These are phyloP conservation scores for Spirogloea muscicola DNA, from an alignment of 139 green algal species.

Conservation along the genomic window DNA sequence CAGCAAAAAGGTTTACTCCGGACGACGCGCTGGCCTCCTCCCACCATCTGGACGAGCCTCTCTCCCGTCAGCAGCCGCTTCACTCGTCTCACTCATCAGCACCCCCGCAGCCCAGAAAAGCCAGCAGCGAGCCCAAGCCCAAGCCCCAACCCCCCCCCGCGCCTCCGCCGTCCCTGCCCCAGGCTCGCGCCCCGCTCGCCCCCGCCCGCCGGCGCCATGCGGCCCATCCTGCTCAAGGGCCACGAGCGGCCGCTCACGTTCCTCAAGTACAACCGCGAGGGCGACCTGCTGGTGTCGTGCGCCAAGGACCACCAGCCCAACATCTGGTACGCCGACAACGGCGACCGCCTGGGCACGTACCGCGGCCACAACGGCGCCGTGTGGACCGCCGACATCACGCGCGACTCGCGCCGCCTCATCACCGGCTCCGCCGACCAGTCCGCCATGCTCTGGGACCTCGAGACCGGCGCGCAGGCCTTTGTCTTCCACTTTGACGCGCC, in stretches of 20 bases:
- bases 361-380: slow-evolving; percentile 94
- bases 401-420: slow-evolving; percentile 74
- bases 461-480: slow-evolving; percentile 74
- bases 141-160: too few species aligned
- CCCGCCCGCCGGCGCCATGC: too few species aligned
- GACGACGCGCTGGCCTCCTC: too few species aligned
- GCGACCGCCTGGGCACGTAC: slow-evolving; percentile 88
- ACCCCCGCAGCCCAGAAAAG: too few species aligned
- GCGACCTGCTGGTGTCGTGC: slow-evolving; percentile 91
- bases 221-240: slow-evolving; percentile 80
- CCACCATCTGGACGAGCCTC: too few species aligned
- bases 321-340: slow-evolving; percentile 87
- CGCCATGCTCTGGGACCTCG: slow-evolving; percentile 81
- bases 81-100: too few species aligned
- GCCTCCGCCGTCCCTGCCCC: too few species aligned
- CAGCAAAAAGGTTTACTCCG: too few species aligned
- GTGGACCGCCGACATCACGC: slow-evolving; percentile 83
- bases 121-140: too few species aligned
- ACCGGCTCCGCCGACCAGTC: slow-evolving; percentile 84
- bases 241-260: slow-evolving; percentile 85
- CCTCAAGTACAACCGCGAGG: slow-evolving; percentile 93
- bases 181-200: too few species aligned
- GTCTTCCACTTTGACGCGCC: slow-evolving; percentile 79
- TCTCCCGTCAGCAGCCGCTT: too few species aligned
- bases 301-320: slow-evolving; percentile 87